These are phyloP conservation scores for Apiotrichum akiyoshidainum DNA, from an alignment of 1,284 basidiomycete species.

Conservation along the genomic window DNA sequence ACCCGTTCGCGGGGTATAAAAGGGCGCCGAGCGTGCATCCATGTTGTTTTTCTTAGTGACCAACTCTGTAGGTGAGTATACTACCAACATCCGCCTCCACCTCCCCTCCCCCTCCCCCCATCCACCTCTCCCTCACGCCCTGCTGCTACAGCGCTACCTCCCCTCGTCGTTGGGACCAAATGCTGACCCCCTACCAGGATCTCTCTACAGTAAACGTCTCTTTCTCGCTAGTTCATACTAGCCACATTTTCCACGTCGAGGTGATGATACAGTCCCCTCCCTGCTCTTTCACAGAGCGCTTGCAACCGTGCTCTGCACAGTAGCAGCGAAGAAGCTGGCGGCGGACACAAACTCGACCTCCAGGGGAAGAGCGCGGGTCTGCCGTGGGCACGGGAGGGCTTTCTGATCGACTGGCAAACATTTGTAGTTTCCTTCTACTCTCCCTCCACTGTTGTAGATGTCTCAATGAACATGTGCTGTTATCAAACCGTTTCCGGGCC, in stretches of 20 bases:
- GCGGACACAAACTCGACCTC: conserved; percentile 24
- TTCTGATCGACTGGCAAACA: conserved; percentile 46
- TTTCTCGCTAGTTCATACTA: conserved; percentile 51
- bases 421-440: not conserved
- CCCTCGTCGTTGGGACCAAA: too few species aligned
- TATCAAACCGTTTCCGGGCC: too few species aligned
- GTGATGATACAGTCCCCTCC: conserved; percentile 49
- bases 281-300: conserved; percentile 49
- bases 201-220: conserved; percentile 49
- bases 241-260: conserved; percentile 52
- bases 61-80: not conserved
- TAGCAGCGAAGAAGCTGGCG: conserved; percentile 50
- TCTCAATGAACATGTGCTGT: too few species aligned
- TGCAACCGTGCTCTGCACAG: conserved; percentile 15
- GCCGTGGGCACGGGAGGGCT: conserved; percentile 46
- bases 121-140: too few species aligned
- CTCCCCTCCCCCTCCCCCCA: too few species aligned
- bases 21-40: not conserved
- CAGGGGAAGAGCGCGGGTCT: conserved; percentile 24
- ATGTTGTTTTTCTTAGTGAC: not conserved
- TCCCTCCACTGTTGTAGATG: too few species aligned
- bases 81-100: not conserved
- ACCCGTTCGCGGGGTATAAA: not conserved
- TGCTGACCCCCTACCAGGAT: conserved; percentile 30
- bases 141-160: too few species aligned